Evolutionary conservation across 257 asterid genomes (phyloP).

Genomic region (Nicotiana tabacum): DNA sequence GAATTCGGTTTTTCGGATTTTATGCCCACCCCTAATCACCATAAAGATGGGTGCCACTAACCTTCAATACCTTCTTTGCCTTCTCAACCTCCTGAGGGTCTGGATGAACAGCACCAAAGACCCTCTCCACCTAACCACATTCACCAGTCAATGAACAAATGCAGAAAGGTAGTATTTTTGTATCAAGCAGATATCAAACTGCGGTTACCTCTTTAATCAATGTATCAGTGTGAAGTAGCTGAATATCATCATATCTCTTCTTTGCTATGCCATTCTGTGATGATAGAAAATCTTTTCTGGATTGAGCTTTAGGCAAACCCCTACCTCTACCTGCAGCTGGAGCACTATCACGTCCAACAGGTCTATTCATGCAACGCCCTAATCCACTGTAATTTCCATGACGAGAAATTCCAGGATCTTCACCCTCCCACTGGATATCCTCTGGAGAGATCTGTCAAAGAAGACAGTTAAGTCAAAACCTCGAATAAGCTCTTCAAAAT

Average conservation of each 20-base stretch:
- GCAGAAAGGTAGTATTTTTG: neutral
- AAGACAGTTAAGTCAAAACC: neutral
- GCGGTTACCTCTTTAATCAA: slow-evolving; percentile 67
- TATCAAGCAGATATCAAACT: neutral
- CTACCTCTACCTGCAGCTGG: slow-evolving; percentile 77
- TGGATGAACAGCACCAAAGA: slow-evolving; percentile 55
- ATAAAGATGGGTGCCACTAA: slow-evolving; percentile 6
- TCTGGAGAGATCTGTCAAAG: slow-evolving; percentile 43
- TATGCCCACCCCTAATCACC: too few relatives aligned
- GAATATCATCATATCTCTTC: slow-evolving; percentile 59
- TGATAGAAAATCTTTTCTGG: slow-evolving; percentile 60
- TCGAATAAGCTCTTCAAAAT: neutral
- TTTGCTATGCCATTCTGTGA: slow-evolving; percentile 68
- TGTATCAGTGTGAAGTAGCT: slow-evolving; percentile 73
- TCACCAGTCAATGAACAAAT: slow-evolving; percentile 9
- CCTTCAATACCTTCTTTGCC: slow-evolving; percentile 31
- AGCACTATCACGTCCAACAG: slow-evolving; percentile 54
- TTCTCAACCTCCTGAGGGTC: slow-evolving; percentile 75
- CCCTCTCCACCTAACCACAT: slow-evolving; percentile 65
- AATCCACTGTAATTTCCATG: neutral
- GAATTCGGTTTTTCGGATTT: too few relatives aligned
- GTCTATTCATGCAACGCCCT: slow-evolving; percentile 55
- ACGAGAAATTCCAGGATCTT: too few relatives aligned
- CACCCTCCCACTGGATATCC: too few relatives aligned
- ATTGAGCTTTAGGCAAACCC: slow-evolving; percentile 58